These are phyloP conservation scores for Sordaria brevicollis DNA, from an alignment of 495 filamentous ascomycete species.

Conservation along the genomic window DNA sequence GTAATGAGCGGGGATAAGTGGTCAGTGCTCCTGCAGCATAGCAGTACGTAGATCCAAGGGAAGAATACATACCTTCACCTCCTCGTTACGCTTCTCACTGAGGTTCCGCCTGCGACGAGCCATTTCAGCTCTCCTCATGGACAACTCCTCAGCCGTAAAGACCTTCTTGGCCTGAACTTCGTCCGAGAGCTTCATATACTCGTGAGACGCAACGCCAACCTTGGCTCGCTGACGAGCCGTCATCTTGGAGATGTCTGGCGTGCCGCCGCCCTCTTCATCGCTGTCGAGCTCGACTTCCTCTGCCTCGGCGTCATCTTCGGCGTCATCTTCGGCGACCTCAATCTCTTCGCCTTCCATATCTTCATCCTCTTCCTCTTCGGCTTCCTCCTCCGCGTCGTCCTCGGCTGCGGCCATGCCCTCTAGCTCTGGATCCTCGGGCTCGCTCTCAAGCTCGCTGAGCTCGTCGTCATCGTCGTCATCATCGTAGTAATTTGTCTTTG, in stretches of 20 bases:
- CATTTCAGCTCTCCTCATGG: slow-evolving; percentile 94
- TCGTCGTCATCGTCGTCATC: slow-evolving; percentile 40
- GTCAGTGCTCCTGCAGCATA: background rate
- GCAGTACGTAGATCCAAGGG: background rate
- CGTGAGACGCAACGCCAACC: slow-evolving; percentile 49
- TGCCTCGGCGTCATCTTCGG: slow-evolving; percentile 38
- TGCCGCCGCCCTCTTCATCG: slow-evolving; percentile 52
- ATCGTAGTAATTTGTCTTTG: slow-evolving; percentile 29
- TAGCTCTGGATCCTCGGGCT: slow-evolving; percentile 28
- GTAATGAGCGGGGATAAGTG: background rate
- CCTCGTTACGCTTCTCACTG: slow-evolving; percentile 96
- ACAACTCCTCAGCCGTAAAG: slow-evolving; percentile 86
- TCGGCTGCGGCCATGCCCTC: slow-evolving; percentile 43
- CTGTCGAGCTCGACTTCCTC: slow-evolving; percentile 57
- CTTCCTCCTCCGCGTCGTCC: slow-evolving; percentile 29
- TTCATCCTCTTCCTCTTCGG: slow-evolving; percentile 40
- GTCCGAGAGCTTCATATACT: slow-evolving; percentile 70
- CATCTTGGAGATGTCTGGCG: slow-evolving; percentile 73
- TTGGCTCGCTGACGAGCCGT: slow-evolving; percentile 78
- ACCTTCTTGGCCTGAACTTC: slow-evolving; percentile 90
- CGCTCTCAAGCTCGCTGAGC: slow-evolving; percentile 37
- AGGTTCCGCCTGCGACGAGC: slow-evolving; percentile 87
- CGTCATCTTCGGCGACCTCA: slow-evolving; percentile 45
- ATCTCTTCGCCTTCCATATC: slow-evolving; percentile 52
- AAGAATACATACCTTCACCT: slow-evolving; percentile 69